phyloP scores from a whole-genome alignment of 805 yeast genomes.

The Limtongia smithiae region DNA sequence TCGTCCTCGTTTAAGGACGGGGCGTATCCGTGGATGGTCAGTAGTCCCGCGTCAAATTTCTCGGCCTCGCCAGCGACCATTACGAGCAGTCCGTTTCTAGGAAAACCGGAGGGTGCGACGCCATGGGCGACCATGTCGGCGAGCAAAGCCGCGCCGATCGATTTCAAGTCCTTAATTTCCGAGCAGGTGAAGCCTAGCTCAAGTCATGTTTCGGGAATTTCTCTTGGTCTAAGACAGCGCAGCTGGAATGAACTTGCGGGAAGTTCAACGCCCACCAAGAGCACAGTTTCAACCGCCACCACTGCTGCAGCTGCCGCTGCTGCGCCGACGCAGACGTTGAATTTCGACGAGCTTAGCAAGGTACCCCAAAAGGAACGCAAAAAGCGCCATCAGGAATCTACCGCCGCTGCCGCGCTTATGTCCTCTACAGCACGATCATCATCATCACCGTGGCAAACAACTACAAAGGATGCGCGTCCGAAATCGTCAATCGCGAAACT shows the following conservation, averaged over 20 bases:
- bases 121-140: no score
- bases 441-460: slow-evolving; percentile 25
- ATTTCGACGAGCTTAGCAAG: slow-evolving; percentile 39
- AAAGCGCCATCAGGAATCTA: slow-evolving; percentile 39
- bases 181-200: not conserved
- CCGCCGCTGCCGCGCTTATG: not conserved
- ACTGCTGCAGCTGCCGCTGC: no score
- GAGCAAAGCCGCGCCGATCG: slow-evolving; percentile 5
- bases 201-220: slow-evolving; percentile 15
- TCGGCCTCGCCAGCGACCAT: no score
- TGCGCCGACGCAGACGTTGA: no score
- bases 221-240: slow-evolving; percentile 15
- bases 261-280: not conserved
- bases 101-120: no score
- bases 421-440: slow-evolving; percentile 1
- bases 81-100: no score
- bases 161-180: slow-evolving; percentile 2
- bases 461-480: slow-evolving; percentile 3
- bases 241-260: not conserved
- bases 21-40: no score
- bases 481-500: not conserved
- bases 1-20: no score
- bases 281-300: no score
- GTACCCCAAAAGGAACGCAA: slow-evolving; percentile 62
- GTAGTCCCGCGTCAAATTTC: no score